Evolutionary conservation across 495 filamentous ascomycete genomes (phyloP).

Genomic region (Penicillium egyptiacum): DNA sequence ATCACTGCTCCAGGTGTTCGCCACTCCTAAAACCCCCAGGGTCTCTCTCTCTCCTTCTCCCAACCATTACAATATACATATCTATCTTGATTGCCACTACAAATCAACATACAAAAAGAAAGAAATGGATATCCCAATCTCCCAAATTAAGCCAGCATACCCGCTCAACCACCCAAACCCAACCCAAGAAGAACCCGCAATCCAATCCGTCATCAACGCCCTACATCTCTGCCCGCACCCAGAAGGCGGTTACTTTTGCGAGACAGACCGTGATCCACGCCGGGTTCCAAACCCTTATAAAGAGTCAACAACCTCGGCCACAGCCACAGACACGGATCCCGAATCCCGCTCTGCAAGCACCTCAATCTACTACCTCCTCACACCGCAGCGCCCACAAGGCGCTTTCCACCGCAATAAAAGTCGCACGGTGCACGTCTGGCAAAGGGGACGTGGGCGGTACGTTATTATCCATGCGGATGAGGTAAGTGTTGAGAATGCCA

Average conservation of each 20-base stretch:
- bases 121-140: conserved; percentile 18
- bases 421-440: conserved; percentile 61
- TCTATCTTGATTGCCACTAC: not conserved
- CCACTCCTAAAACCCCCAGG: not conserved
- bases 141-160: conserved; percentile 18
- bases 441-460: conserved; percentile 59
- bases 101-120: not conserved
- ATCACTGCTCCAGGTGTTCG: not conserved
- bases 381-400: conserved; percentile 52
- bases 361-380: conserved; percentile 64
- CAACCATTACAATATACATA: not conserved
- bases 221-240: conserved; percentile 53
- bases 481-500: conserved; percentile 22
- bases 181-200: conserved; percentile 31
- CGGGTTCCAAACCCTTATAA: conserved; percentile 52
- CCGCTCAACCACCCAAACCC: not conserved
- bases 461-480: conserved; percentile 58
- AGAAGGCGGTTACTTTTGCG: conserved; percentile 65
- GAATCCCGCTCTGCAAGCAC: conserved; percentile 3
- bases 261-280: conserved; percentile 57
- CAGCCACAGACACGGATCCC: not conserved
- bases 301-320: not conserved
- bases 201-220: conserved; percentile 41
- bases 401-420: conserved; percentile 61
- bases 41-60: not conserved